Conservation (phyloP, 2,329 filamentous ascomycete species). For the Venturiaceae sp. region DNA sequence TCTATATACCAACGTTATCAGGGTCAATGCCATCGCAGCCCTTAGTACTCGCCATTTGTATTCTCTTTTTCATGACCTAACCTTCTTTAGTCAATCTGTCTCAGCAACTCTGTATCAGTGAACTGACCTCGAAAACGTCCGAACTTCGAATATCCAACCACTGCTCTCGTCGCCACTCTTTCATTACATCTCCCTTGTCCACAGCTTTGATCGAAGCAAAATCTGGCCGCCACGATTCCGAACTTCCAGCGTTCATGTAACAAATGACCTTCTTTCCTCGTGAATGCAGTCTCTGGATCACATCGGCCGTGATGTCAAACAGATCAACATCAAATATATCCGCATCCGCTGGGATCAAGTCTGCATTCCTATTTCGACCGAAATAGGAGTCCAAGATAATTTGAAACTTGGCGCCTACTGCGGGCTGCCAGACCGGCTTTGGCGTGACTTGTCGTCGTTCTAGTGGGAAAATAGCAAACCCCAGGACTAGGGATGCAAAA, state of each 20-base stretch:
- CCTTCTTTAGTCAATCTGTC: too few species aligned
- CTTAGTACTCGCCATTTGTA: constrained; percentile 19
- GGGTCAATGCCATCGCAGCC: constrained; percentile 23
- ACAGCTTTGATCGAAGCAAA: constrained; percentile 15
- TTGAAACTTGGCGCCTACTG: constrained; percentile 5
- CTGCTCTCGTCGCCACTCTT: constrained; percentile 21
- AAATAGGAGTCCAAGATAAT: neutral
- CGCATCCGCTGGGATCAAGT: neutral
- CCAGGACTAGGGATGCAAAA: too few species aligned
- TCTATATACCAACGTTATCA: constrained; percentile 17
- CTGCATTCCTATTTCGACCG: neutral
- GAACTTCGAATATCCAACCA: constrained; percentile 18
- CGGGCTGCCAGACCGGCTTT: too few species aligned
- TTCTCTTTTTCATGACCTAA: constrained; percentile 22
- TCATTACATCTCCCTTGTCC: constrained; percentile 20
- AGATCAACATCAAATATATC: constrained; percentile 22
- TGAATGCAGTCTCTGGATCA: constrained; percentile 15
- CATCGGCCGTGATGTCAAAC: constrained; percentile 18
- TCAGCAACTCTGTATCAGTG: neutral
- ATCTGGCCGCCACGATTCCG: constrained; percentile 21
- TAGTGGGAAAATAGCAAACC: too few species aligned
- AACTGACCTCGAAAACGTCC: constrained; percentile 13
- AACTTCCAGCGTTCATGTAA: constrained; percentile 22
- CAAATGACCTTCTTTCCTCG: constrained; percentile 20
- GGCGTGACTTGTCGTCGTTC: too few species aligned